A percentile compares a stretch with the other conserved stretches of the same genome.
Conservation (phyloP, 129 eudicot genomes). For the Erigeron canadensis region DNA sequence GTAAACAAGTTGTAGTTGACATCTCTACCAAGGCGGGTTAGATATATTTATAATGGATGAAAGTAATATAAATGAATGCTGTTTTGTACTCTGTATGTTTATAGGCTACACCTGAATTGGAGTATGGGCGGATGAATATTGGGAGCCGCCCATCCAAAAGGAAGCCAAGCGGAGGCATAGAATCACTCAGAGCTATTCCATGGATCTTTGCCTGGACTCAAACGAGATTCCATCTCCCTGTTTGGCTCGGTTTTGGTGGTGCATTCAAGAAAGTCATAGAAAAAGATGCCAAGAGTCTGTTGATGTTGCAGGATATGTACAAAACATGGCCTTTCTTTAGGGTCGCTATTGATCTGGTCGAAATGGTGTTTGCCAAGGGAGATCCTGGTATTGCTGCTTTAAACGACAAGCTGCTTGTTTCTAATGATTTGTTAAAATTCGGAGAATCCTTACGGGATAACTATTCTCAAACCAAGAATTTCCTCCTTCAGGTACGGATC, state of each 20-base stretch:
- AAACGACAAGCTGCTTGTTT: conserved; percentile 85
- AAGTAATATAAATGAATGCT: neutral
- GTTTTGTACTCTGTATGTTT: conserved; percentile 5
- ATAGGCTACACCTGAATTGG: conserved; percentile 92
- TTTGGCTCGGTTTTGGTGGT: conserved; percentile 99
- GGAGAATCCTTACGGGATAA: conserved; percentile 71
- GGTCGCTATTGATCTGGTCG: conserved; percentile 89
- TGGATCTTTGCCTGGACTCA: conserved; percentile 99
- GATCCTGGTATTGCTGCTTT: conserved; percentile 86
- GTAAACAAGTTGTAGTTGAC: neutral
- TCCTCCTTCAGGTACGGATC: conserved; percentile 71
- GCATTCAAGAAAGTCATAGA: conserved; percentile 73
- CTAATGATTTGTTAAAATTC: conserved; percentile 64
- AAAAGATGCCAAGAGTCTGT: conserved; percentile 55
- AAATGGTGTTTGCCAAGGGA: conserved; percentile 98
- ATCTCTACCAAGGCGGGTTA: neutral
- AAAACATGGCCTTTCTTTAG: conserved; percentile 94
- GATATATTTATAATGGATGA: neutral
- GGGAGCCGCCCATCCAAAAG: conserved; percentile 97
- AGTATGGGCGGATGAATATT: conserved; percentile 93
- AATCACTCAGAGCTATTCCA: conserved; percentile 92
- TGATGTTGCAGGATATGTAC: conserved; percentile 89
- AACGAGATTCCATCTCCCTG: conserved; percentile 96
- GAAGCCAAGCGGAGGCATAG: conserved; percentile 94
- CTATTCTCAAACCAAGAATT: conserved; percentile 65